These are phyloP conservation scores for Pinus tabuliformis DNA, from an alignment of 75 land plant genomes.

Conservation along the genomic window DNA sequence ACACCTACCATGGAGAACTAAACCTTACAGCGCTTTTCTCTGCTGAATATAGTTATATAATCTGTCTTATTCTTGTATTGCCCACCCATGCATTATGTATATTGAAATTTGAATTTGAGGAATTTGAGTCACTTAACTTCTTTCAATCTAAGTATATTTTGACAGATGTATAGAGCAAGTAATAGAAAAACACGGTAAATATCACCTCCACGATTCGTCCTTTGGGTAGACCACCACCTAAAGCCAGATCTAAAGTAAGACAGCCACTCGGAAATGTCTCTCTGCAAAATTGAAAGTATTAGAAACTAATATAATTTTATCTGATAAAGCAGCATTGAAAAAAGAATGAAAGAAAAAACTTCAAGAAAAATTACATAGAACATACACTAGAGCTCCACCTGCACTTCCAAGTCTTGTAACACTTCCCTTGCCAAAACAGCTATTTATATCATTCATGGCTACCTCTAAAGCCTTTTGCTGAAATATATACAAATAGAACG, in stretches of 20 bases:
- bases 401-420: slow-evolving; percentile 97
- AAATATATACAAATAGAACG: background rate
- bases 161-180: background rate
- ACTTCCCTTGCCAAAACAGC: slow-evolving; percentile 94
- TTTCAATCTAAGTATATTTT: background rate
- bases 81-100: background rate
- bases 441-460: slow-evolving; percentile 91
- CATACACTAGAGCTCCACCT: slow-evolving; percentile 88
- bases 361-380: background rate
- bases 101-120: background rate
- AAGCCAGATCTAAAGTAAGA: slow-evolving; percentile 82
- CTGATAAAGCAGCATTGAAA: background rate
- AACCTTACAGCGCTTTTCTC: background rate
- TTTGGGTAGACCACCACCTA: slow-evolving; percentile 94
- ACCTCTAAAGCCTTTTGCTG: slow-evolving; percentile 95
- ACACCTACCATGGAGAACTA: background rate
- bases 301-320: background rate
- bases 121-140: background rate
- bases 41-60: background rate
- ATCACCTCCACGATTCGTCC: slow-evolving; percentile 96
- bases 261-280: slow-evolving; percentile 99
- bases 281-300: slow-evolving; percentile 29
- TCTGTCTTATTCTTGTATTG: background rate
- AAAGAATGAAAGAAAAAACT: background rate
- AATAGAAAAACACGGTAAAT: background rate